Evolutionary conservation across 2,329 filamentous ascomycete genomes (phyloP).

Genomic region (Colletotrichum cereale): DNA sequence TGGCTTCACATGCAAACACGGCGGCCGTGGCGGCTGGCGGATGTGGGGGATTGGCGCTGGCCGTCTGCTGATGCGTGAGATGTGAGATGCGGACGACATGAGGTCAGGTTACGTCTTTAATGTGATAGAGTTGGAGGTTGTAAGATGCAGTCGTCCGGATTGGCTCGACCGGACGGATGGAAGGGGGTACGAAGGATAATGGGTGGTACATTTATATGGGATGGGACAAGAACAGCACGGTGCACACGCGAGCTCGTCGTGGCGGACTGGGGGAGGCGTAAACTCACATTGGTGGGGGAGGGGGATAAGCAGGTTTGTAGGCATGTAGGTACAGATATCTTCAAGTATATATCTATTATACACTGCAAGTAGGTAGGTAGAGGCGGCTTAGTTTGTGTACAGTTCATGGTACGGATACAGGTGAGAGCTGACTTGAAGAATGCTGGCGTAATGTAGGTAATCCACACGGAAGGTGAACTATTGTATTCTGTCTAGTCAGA

Average conservation of each 20-base stretch:
- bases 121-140: slow-evolving; percentile 19
- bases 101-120: slow-evolving; percentile 34
- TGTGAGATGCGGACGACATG: slow-evolving; percentile 5
- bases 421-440: slow-evolving; percentile 34
- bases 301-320: too few species aligned
- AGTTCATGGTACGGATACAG: too few species aligned
- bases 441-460: slow-evolving; percentile 3
- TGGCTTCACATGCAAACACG: slow-evolving; percentile 33
- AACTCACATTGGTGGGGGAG: neutral
- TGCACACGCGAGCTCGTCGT: neutral
- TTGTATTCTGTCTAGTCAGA: neutral
- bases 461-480: neutral
- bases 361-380: neutral
- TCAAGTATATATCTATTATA: neutral
- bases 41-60: neutral
- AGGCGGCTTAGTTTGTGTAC: too few species aligned
- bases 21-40: slow-evolving; percentile 20
- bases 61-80: slow-evolving; percentile 34
- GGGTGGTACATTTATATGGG: too few species aligned
- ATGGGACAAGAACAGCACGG: slow-evolving; percentile 12
- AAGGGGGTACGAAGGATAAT: slow-evolving; percentile 18
- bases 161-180: slow-evolving; percentile 35
- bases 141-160: slow-evolving; percentile 17
- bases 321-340: neutral
- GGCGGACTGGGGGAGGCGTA: slow-evolving; percentile 20